Evolutionary conservation across 257 asterid genomes (phyloP).

Genomic region (Capsicum chinense): DNA sequence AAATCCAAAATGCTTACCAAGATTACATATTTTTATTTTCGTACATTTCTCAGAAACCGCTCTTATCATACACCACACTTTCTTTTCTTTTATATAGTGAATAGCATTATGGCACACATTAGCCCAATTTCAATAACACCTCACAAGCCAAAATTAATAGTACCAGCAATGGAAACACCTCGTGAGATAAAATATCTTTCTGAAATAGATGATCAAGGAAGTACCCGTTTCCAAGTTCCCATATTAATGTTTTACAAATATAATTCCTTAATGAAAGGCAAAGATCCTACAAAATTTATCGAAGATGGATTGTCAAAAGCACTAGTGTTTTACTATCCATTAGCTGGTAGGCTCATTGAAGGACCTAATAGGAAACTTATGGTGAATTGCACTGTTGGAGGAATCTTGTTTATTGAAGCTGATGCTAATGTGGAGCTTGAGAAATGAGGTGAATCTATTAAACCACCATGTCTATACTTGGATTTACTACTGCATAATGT

Average conservation of each 20-base stretch:
- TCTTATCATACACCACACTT: neutral
- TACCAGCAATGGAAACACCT: neutral
- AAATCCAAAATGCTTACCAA: neutral
- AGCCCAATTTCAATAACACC: neutral
- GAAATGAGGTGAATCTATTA: neutral
- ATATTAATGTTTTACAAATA: neutral
- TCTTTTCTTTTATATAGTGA: no score
- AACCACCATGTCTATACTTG: neutral
- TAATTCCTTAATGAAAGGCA: neutral
- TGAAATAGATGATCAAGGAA: slow-evolving; percentile 9
- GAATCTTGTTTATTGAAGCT: slow-evolving; percentile 36
- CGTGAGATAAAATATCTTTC: neutral
- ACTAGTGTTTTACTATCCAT: slow-evolving; percentile 33
- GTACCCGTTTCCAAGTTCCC: neutral
- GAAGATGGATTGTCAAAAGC: slow-evolving; percentile 36
- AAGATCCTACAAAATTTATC: slow-evolving; percentile 21
- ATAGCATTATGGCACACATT: neutral
- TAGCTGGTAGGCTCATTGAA: slow-evolving; percentile 35
- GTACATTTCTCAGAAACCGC: neutral
- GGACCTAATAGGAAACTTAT: slow-evolving; percentile 25
- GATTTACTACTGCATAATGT: neutral
- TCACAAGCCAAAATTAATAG: neutral
- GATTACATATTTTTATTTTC: neutral
- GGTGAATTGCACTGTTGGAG: slow-evolving; percentile 32
- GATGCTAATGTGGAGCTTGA: neutral